Percentiles rank a stretch among this genome's conserved stretches.
Evolutionary conservation across 176 grass and related monocot genomes (phyloP).

Genomic region (Avena insularis): DNA sequence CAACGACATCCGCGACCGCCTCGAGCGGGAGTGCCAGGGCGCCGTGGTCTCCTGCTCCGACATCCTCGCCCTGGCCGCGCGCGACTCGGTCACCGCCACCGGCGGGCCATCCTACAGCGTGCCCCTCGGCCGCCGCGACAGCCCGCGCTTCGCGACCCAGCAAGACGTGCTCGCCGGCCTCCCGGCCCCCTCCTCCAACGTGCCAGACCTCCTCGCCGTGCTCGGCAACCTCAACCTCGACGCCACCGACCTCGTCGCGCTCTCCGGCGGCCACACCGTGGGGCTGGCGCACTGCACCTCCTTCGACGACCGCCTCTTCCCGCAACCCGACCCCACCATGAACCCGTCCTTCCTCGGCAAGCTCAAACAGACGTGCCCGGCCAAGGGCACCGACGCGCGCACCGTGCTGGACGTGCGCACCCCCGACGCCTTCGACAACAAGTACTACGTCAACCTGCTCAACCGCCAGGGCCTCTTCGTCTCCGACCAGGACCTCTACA

Average conservation of each 20-base stretch:
- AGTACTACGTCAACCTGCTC: slow-evolving; percentile 68
- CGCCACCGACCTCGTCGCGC: slow-evolving; percentile 61
- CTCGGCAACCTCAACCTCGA: slow-evolving; percentile 50
- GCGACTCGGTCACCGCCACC: slow-evolving; percentile 33
- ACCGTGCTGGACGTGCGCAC: slow-evolving; percentile 59
- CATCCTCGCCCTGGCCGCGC: slow-evolving; percentile 39
- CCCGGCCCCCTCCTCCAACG: slow-evolving; percentile 41
- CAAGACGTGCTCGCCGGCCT: slow-evolving; percentile 33
- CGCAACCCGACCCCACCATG: slow-evolving; percentile 45
- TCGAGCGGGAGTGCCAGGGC: slow-evolving; percentile 39
- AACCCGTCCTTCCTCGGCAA: slow-evolving; percentile 33
- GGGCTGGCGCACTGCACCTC: slow-evolving; percentile 63
- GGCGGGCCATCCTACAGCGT: background rate
- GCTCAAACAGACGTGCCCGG: slow-evolving; percentile 57
- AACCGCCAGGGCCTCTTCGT: slow-evolving; percentile 76
- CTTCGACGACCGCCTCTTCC: slow-evolving; percentile 65
- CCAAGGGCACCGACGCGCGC: slow-evolving; percentile 12
- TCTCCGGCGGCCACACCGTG: slow-evolving; percentile 80
- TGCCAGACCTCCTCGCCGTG: slow-evolving; percentile 26
- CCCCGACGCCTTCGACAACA: slow-evolving; percentile 78
- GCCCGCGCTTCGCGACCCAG: slow-evolving; percentile 14
- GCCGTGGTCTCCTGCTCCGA: slow-evolving; percentile 69
- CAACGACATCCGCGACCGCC: slow-evolving; percentile 55
- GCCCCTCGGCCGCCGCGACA: slow-evolving; percentile 38
- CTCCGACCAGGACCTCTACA: slow-evolving; percentile 77